These are phyloP conservation scores for Podospora pseudoanserina DNA, from an alignment of 495 filamentous ascomycete species.

Conservation along the genomic window DNA sequence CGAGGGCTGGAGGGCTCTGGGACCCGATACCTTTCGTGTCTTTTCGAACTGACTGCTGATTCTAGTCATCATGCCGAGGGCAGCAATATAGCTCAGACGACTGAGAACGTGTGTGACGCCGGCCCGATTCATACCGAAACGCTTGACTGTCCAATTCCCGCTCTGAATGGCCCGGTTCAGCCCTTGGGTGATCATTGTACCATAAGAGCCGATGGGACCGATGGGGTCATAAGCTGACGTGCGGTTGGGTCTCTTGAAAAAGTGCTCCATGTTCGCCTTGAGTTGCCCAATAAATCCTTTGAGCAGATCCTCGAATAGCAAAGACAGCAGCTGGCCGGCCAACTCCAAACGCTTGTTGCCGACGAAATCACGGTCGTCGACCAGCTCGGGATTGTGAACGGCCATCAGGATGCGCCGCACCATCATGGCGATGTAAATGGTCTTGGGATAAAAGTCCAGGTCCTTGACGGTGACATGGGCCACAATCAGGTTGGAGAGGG, in stretches of 20 bases:
- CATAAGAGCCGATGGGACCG: conserved; percentile 69
- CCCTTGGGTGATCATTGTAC: conserved; percentile 78
- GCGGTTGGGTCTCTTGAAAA: conserved; percentile 82
- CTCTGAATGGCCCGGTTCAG: conserved; percentile 93
- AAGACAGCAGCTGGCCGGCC: conserved; percentile 88
- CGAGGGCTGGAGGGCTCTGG: conserved; percentile 91
- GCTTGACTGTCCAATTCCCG: conserved; percentile 94
- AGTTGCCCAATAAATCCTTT: conserved; percentile 86
- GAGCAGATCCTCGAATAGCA: conserved; percentile 96
- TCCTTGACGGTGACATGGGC: conserved; percentile 88
- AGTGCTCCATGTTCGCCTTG: conserved; percentile 88
- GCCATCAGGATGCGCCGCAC: conserved; percentile 90
- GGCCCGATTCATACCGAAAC: conserved; percentile 97
- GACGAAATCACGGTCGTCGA: conserved; percentile 96
- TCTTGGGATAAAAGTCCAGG: conserved; percentile 91
- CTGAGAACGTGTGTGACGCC: conserved; percentile 96
- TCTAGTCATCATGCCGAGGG: conserved; percentile 99
- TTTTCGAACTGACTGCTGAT: conserved; percentile 99
- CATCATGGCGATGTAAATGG: conserved; percentile 95
- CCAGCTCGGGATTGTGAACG: conserved; percentile 76
- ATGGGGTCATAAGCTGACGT: conserved; percentile 82
- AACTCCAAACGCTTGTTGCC: conserved; percentile 95
- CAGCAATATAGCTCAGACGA: conserved; percentile 91
- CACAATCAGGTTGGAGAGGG: conserved; percentile 83
- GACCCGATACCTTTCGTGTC: conserved; percentile 91